Evolutionary conservation across 164 flowering plant genomes (phyloP).

Genomic region (Chloranthus sessilifolius): DNA sequence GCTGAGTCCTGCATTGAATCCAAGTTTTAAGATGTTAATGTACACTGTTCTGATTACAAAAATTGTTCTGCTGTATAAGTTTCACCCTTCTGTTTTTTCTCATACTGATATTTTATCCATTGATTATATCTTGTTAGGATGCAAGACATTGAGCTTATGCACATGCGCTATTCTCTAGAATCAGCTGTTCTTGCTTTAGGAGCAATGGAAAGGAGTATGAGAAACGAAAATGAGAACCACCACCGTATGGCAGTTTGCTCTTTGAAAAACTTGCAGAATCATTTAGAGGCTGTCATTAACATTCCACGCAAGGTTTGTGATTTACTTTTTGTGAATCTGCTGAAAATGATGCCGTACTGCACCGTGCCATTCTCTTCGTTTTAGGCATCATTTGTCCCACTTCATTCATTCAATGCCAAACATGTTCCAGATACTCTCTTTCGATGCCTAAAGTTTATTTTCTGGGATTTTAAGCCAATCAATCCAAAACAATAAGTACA

Average conservation of each 20-base stretch:
- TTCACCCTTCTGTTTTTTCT: no score
- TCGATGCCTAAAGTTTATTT: no score
- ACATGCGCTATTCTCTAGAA: slow-evolving; percentile 93
- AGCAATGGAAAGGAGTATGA: slow-evolving; percentile 52
- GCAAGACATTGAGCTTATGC: slow-evolving; percentile 96
- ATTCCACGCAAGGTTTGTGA: slow-evolving; percentile 77
- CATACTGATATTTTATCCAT: slow-evolving; percentile 5
- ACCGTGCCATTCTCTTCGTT: neutral
- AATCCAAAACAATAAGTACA: no score
- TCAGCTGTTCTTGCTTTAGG: slow-evolving; percentile 80
- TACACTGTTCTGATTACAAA: no score
- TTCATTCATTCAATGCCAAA: no score
- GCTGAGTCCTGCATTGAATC: no score
- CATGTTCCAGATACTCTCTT: no score
- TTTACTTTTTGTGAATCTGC: slow-evolving; percentile 4
- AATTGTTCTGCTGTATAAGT: no score
- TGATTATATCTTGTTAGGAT: slow-evolving; percentile 39
- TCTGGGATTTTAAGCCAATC: no score
- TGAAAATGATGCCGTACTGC: neutral
- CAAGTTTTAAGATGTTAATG: no score
- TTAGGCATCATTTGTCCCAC: no score
- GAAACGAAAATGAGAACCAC: slow-evolving; percentile 37
- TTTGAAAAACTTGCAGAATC: slow-evolving; percentile 64
- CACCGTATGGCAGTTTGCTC: slow-evolving; percentile 35
- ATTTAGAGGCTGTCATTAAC: slow-evolving; percentile 66